Evolutionary conservation across 2,329 filamentous ascomycete species (phyloP), one percentile per base, ranked within the genome.

Genomic region (Aspergillus sp.): DNA sequence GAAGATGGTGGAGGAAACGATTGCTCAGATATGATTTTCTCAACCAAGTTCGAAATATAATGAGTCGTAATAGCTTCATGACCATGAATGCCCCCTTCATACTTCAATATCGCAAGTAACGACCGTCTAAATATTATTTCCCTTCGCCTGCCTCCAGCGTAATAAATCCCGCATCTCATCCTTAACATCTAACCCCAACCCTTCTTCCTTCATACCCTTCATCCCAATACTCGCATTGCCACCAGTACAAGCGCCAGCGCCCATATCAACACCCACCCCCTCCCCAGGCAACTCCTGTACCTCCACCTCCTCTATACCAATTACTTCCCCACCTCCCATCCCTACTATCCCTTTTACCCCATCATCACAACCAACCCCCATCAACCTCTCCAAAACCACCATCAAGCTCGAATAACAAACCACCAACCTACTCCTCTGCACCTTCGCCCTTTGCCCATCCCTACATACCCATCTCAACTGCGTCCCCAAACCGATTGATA

Each of bases 391-490:
- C 41, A 70, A 58, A 2, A 70, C 67, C 2, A 59, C 56, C 6
- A 67, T 56, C 5, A 74, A 41, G 39, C 64, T 67, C 12, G 41
- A 43, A 55, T 70, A 64, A 32, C 60, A 63, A 7, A 64, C 47
- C 43, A 66, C 12, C 49, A 74, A 45, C 1, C 60, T 51, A 4
- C 61, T 36, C 12, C 63, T 45, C 50, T 64, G 68, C 19, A 66
- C 63, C 6, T 49, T 41, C 15, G 65, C 67, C 19, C 56, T 61
- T 7, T 55, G 56, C 3, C 60, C 55, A 25, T 70, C 67, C 6
- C 64, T 55, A 15, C 61, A 13, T 9, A 59, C 61, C 71, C 70
- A 74, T 2, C 41, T 57, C 19, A 69, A 60, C 23, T 63, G 65
- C 10, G 55, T 65, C 36, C 59, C 55, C 5, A 62, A 41, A 7